A percentile compares a stretch with the other conserved stretches of the same genome.
Conservation (phyloP, 345 rosid genomes). For the Lepidium aucheri region DNA sequence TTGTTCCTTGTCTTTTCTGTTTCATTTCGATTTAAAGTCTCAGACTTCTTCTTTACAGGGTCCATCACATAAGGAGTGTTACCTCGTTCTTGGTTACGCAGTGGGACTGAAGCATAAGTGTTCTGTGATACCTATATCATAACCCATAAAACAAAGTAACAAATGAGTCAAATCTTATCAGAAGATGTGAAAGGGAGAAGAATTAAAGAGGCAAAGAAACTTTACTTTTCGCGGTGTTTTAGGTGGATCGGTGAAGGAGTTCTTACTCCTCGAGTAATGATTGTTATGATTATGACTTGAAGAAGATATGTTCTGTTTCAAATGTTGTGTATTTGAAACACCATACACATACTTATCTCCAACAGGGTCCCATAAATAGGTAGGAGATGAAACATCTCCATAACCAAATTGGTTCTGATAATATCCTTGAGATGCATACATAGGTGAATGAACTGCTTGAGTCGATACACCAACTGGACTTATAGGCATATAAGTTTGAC, state of each 20-base stretch:
- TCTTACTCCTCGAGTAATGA: conserved; percentile 25
- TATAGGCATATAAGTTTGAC: conserved; percentile 29
- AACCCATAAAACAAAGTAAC: not conserved
- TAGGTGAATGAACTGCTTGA: conserved; percentile 31
- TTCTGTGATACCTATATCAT: conserved; percentile 14
- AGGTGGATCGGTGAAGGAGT: conserved; percentile 22
- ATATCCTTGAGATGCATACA: conserved; percentile 32
- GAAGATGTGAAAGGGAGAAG: not conserved
- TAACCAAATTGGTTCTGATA: conserved; percentile 28
- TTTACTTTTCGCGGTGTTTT: conserved; percentile 37
- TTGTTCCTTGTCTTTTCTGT: conserved; percentile 31
- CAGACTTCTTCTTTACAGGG: conserved; percentile 24
- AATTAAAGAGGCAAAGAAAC: not conserved
- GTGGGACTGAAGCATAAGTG: conserved; percentile 22
- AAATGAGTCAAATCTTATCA: not conserved
- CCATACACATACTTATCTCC: conserved; percentile 26
- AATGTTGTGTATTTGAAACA: conserved; percentile 29
- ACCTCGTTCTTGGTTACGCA: conserved; percentile 35
- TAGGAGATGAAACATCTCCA: conserved; percentile 32
- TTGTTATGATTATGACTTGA: conserved; percentile 25
- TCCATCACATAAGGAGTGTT: conserved; percentile 14
- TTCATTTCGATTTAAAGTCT: conserved; percentile 25
- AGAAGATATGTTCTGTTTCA: conserved; percentile 33
- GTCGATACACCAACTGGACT: conserved; percentile 22
- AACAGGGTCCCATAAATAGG: conserved; percentile 31